These are phyloP conservation scores for Paramecium pentaurelia DNA, from an alignment of 73 alveolate genomes.

Conservation along the genomic window DNA sequence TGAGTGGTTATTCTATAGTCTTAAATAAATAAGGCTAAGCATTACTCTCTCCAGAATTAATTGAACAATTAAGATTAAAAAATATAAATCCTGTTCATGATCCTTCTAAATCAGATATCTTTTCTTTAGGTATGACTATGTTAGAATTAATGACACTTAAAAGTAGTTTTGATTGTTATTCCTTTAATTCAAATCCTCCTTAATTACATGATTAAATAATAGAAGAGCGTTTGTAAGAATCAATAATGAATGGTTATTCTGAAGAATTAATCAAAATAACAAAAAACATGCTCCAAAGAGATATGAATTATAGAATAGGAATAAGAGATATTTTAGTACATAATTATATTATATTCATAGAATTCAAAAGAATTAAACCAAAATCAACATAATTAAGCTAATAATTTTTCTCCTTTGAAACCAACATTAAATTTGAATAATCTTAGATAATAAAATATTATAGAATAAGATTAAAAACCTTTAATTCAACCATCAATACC, in stretches of 20 bases:
- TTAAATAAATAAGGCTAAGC: not conserved
- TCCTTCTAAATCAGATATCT: conserved; percentile 1
- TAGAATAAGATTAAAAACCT: not conserved
- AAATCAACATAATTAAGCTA: not conserved
- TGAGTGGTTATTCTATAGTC: conserved; percentile 4
- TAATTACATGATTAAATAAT: not conserved
- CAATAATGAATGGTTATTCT: not conserved
- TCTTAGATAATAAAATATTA: not conserved
- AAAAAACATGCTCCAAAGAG: not conserved
- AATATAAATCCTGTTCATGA: not conserved
- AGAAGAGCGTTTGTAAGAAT: not conserved
- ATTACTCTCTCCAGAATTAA: not conserved
- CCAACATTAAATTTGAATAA: not conserved
- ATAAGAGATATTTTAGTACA: not conserved
- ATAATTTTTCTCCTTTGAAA: not conserved
- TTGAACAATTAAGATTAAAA: not conserved
- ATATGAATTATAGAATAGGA: not conserved
- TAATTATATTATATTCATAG: not conserved
- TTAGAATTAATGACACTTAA: not conserved
- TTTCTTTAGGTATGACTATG: conserved; percentile 28
- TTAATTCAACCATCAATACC: not conserved
- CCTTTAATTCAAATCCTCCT: not conserved
- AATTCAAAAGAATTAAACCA: not conserved
- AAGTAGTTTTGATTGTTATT: conserved; percentile 16
- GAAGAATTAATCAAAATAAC: not conserved